Evolutionary conservation across 345 rosid genomes (phyloP).

Genomic region (Conringia planisiliqua): DNA sequence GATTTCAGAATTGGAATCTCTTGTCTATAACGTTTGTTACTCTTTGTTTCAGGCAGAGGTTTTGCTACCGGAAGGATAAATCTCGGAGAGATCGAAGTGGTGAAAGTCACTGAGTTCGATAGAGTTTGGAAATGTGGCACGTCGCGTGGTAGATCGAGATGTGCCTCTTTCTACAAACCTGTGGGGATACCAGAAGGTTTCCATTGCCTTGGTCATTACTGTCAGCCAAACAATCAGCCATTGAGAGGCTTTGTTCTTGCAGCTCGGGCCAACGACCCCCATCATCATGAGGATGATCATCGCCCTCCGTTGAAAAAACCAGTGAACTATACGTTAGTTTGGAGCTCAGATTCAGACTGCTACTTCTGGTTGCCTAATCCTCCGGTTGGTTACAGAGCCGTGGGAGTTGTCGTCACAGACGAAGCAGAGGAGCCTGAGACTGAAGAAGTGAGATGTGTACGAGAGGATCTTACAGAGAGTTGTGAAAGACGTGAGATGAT

Average conservation of each 20-base stretch:
- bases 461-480: slow-evolving; percentile 75
- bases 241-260: slow-evolving; percentile 75
- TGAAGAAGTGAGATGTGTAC: slow-evolving; percentile 71
- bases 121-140: slow-evolving; percentile 57
- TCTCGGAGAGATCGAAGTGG: slow-evolving; percentile 71
- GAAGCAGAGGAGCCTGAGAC: slow-evolving; percentile 51
- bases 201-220: slow-evolving; percentile 71
- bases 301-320: slow-evolving; percentile 60
- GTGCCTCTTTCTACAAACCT: slow-evolving; percentile 68
- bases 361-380: slow-evolving; percentile 88
- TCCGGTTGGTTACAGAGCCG: slow-evolving; percentile 70
- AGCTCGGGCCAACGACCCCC: slow-evolving; percentile 33
- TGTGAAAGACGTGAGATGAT: slow-evolving; percentile 60
- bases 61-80: slow-evolving; percentile 61
- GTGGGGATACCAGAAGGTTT: slow-evolving; percentile 68
- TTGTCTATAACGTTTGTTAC: background rate
- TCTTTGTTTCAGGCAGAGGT: slow-evolving; percentile 52
- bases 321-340: slow-evolving; percentile 45
- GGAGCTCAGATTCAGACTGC: slow-evolving; percentile 53
- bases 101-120: slow-evolving; percentile 55
- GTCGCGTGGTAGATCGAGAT: slow-evolving; percentile 41
- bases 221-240: slow-evolving; percentile 60
- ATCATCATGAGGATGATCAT: slow-evolving; percentile 38
- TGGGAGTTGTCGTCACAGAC: slow-evolving; percentile 70
- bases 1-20: background rate